Evolutionary conservation across 176 grass and related monocot species (phyloP), one percentile per base, ranked within the genome.

Genomic region (Ensete ventricosum): DNA sequence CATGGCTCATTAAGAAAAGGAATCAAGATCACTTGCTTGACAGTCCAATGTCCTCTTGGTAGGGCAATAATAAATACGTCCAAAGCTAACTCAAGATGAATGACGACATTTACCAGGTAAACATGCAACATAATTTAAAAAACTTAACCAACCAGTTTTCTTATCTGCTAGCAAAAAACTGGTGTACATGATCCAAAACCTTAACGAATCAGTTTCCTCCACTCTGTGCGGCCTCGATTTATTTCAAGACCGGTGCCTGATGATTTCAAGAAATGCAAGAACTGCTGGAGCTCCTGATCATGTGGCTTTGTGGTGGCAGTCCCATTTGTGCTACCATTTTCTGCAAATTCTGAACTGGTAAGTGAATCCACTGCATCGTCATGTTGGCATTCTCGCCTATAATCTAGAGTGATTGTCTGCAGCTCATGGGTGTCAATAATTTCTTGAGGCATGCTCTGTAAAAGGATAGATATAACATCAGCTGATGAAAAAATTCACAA

Each of bases 371-470:
- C 96, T 69, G 87, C 78, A 78, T 94, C 84, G 72, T 99, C 79
- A 64, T 91, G 96, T 65, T 99, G 96, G 79, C 96, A 95, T 83
- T 95, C 96, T 74, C 96, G 85, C 78, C 88, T 83, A 67, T 99
- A 99, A 69, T 99, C 96, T n/a, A 99, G 86, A 52, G 96, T 99
- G 72, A 99, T 99, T 24, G 96, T 89, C 78, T 99, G 88, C 74
- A 99, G 86, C 72, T 99, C 95, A 52, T 99, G 90, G 4, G 95
- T 91, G 82, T 94, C 88, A 58, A 94, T 99, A 68, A 94, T 99
- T 81, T 91, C 88, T 91, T 99, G 90, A 58, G 95, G 95, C 81
- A 99, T 89, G 79, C 95, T 91, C 95, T 99, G 85, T 55, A 73
- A 52, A 50, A 53, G 64, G 34, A 12, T 58, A 13, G 11, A 64